Evolutionary conservation across 768 basidiomycete species (phyloP).

Genomic region (Russula griseocarnosa): DNA sequence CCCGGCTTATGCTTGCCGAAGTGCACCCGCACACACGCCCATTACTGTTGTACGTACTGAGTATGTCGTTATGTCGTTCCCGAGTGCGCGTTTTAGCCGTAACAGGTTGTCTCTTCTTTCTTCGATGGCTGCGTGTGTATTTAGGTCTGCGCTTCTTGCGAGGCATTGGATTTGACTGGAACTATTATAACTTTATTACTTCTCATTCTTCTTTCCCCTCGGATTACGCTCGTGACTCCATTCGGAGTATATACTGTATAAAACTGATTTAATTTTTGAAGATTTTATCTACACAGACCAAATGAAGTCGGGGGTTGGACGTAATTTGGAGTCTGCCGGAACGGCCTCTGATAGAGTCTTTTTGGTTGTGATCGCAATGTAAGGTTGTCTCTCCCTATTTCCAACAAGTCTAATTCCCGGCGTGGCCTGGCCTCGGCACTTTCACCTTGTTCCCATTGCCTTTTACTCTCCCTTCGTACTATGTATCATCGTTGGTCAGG

Average conservation of each 20-base stretch:
- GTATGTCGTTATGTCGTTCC: background rate
- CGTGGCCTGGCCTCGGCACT: no score
- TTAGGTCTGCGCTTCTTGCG: background rate
- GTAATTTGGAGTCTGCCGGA: no score
- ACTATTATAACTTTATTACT: background rate
- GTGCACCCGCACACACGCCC: background rate
- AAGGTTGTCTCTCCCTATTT: background rate
- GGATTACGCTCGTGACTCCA: background rate
- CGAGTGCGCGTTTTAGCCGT: background rate
- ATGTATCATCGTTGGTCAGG: no score
- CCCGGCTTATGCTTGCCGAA: constrained; percentile 3
- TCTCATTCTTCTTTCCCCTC: background rate
- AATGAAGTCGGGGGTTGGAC: background rate
- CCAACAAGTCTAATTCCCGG: background rate
- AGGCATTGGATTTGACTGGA: background rate
- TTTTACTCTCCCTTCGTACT: no score
- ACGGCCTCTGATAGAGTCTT: no score
- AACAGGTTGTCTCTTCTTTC: background rate
- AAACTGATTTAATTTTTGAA: background rate
- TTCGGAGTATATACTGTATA: background rate
- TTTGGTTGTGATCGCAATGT: background rate
- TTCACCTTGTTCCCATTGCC: no score
- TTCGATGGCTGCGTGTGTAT: background rate
- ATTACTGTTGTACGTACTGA: constrained; percentile 1
- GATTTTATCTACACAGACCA: background rate